Percentiles rank a stretch among this genome's conserved stretches.
Conservation (phyloP, 2,329 filamentous ascomycete species). For the Aspergillus unguis region DNA sequence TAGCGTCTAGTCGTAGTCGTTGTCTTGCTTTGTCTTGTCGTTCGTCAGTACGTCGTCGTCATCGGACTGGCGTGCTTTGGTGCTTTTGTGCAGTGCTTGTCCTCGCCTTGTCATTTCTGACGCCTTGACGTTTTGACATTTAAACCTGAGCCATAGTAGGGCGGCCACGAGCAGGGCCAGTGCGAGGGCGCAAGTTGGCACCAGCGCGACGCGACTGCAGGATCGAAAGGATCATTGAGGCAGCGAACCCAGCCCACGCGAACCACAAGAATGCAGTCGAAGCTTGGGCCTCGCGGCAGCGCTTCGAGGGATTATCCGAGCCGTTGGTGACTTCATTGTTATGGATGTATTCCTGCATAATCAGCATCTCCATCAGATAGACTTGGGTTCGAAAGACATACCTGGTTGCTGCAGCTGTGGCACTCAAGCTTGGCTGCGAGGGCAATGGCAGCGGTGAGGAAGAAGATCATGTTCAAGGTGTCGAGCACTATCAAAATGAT, state of each 20-base stretch:
- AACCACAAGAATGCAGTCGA: constrained; percentile 53
- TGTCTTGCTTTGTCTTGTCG: not conserved
- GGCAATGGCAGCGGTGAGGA: constrained; percentile 48
- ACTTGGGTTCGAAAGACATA: constrained; percentile 28
- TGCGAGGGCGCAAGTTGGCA: constrained; percentile 33
- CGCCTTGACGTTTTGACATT: not conserved
- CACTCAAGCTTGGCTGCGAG: constrained; percentile 46
- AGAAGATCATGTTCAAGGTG: constrained; percentile 47
- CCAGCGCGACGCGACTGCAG: constrained; percentile 33
- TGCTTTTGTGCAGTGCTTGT: not conserved
- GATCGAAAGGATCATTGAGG: constrained; percentile 40
- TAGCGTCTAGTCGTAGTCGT: not conserved
- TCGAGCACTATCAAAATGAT: constrained; percentile 46
- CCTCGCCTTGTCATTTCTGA: too few relatives aligned
- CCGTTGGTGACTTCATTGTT: constrained; percentile 47
- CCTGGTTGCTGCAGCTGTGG: constrained; percentile 46
- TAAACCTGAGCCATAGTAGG: constrained; percentile 48
- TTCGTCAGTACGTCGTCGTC: not conserved
- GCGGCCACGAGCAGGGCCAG: constrained; percentile 30
- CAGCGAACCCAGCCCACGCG: constrained; percentile 44
- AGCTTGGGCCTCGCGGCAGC: constrained; percentile 53
- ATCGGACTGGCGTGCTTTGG: not conserved
- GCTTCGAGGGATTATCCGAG: constrained; percentile 33
- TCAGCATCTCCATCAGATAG: not conserved
- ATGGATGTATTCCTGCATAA: constrained; percentile 30